phyloP scores from a whole-genome alignment of 2,329 filamentous ascomycete species.

The Lanzia echinophila region DNA sequence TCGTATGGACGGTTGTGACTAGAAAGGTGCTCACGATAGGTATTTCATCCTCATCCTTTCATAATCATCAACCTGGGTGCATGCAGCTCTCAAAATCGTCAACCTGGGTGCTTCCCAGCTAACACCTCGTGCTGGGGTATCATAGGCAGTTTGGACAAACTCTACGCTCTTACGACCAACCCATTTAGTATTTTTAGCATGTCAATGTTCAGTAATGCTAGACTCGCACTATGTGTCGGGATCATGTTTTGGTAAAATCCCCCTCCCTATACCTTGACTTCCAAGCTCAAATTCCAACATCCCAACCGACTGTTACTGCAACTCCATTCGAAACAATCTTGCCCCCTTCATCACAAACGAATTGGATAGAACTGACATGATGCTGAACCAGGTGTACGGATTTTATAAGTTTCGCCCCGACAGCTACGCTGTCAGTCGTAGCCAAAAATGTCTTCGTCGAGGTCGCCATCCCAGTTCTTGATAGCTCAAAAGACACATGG shows the following conservation, averaged over 20 bases:
- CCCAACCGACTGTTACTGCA: background rate
- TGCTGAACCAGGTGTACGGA: constrained; percentile 3
- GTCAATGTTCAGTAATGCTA: background rate
- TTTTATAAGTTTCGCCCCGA: constrained; percentile 2
- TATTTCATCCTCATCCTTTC: background rate
- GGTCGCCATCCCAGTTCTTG: background rate
- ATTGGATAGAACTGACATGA: too few species aligned
- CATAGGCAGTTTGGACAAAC: constrained; percentile 13
- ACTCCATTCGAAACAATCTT: background rate
- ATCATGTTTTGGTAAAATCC: background rate
- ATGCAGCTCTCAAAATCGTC: background rate
- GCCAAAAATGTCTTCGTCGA: background rate
- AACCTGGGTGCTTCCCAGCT: background rate
- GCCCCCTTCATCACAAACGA: too few species aligned
- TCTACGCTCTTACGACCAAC: constrained; percentile 15
- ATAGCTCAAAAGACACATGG: background rate
- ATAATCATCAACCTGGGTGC: background rate
- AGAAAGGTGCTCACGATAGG: constrained; percentile 7
- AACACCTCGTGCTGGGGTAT: background rate
- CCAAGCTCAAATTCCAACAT: background rate
- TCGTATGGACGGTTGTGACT: constrained; percentile 15
- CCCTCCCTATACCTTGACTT: too few species aligned
- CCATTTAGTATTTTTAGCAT: constrained; percentile 9
- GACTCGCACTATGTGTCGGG: background rate
- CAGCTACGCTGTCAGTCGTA: constrained; percentile 8